Evolutionary conservation across 2,329 filamentous ascomycete species (phyloP).

Genomic region (Clathrospora elynae): DNA sequence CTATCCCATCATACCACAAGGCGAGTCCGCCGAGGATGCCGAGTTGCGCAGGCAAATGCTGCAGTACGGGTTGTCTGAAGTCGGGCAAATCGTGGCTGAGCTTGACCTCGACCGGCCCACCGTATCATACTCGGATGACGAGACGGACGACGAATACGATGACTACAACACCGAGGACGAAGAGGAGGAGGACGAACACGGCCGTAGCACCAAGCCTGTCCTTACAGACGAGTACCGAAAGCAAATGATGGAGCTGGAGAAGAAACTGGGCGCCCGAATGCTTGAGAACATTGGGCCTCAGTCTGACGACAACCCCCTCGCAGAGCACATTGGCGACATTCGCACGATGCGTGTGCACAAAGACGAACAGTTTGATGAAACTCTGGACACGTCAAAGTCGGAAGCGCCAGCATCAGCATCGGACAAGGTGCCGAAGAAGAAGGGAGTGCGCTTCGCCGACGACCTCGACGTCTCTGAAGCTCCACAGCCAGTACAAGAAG

Average conservation of each 20-base stretch:
- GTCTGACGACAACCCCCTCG: slow-evolving; percentile 41
- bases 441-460: slow-evolving; percentile 81
- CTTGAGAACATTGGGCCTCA: slow-evolving; percentile 64
- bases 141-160: slow-evolving; percentile 50
- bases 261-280: slow-evolving; percentile 67
- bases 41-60: slow-evolving; percentile 85
- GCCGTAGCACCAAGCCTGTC: slow-evolving; percentile 69
- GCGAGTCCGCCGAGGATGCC: slow-evolving; percentile 81
- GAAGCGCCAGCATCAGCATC: slow-evolving; percentile 6
- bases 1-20: slow-evolving; percentile 67
- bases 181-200: slow-evolving; percentile 76
- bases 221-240: slow-evolving; percentile 76
- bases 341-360: slow-evolving; percentile 58
- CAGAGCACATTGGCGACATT: slow-evolving; percentile 61
- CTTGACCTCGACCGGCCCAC: slow-evolving; percentile 76
- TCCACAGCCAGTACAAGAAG: slow-evolving; percentile 35
- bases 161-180: slow-evolving; percentile 56
- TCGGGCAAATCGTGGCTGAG: slow-evolving; percentile 90
- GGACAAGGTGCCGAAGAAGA: slow-evolving; percentile 50
- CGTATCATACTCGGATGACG: slow-evolving; percentile 57
- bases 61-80: slow-evolving; percentile 83
- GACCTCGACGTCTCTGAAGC: slow-evolving; percentile 70
- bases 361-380: slow-evolving; percentile 46
- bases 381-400: slow-evolving; percentile 14
- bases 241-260: slow-evolving; percentile 85